Conservation (phyloP, 1,139 yeast species). For the Spathaspora sp. region DNA sequence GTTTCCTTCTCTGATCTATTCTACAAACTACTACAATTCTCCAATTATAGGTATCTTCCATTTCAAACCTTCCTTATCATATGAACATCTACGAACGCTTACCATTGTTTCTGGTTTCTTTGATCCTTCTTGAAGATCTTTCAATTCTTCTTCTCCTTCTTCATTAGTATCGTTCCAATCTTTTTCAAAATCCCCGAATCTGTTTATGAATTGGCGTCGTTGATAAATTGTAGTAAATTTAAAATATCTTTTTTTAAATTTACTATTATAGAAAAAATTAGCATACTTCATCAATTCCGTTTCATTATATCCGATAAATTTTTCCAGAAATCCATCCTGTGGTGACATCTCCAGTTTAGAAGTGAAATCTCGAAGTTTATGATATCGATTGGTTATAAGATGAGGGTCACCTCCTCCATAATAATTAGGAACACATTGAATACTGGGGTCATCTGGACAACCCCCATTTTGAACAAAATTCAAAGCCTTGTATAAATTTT, state of each 20-base stretch:
- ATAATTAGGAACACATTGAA: slow-evolving; percentile 13
- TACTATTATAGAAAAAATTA: slow-evolving; percentile 36
- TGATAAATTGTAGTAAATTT: slow-evolving; percentile 51
- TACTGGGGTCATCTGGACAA: slow-evolving; percentile 17
- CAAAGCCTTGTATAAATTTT: slow-evolving; percentile 43
- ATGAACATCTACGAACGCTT: slow-evolving; percentile 23
- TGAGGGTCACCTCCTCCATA: slow-evolving; percentile 38
- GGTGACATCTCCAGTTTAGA: background rate
- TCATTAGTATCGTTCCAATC: slow-evolving; percentile 27
- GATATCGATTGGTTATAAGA: slow-evolving; percentile 24
- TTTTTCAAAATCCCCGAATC: slow-evolving; percentile 42
- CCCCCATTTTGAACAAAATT: slow-evolving; percentile 36
- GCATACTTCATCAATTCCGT: slow-evolving; percentile 26
- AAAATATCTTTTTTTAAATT: slow-evolving; percentile 37
- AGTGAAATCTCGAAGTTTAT: slow-evolving; percentile 15
- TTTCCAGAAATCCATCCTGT: background rate
- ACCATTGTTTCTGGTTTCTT: slow-evolving; percentile 5
- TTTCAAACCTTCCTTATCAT: slow-evolving; percentile 44
- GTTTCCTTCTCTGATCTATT: background rate
- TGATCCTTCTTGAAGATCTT: slow-evolving; percentile 13
- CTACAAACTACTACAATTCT: slow-evolving; percentile 26
- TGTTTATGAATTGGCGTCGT: slow-evolving; percentile 45
- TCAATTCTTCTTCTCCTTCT: slow-evolving; percentile 8
- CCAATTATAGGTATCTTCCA: slow-evolving; percentile 54
- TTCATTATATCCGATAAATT: slow-evolving; percentile 10